Evolutionary conservation across 2,329 filamentous ascomycete species (phyloP).

Genomic region (Fusarium zealandicum): DNA sequence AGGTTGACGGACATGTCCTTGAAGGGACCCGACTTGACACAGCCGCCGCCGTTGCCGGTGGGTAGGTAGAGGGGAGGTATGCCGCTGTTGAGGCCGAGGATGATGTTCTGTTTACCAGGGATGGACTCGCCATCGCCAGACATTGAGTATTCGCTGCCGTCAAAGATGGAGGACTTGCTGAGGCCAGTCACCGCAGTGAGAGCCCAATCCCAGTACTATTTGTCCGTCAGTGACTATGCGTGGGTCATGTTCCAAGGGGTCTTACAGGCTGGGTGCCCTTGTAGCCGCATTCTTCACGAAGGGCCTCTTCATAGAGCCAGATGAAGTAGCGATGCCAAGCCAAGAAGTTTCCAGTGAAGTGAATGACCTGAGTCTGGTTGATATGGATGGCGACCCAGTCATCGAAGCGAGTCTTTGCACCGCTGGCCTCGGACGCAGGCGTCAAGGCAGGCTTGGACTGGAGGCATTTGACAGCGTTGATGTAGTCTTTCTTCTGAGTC

Average conservation of each 20-base stretch:
- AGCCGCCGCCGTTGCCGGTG: slow-evolving; percentile 62
- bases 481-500: slow-evolving; percentile 48
- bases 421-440: slow-evolving; percentile 47
- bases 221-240: slow-evolving; percentile 2
- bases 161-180: slow-evolving; percentile 54
- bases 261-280: slow-evolving; percentile 50
- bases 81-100: slow-evolving; percentile 40
- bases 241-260: too few species aligned
- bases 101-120: slow-evolving; percentile 31
- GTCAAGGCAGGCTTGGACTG: slow-evolving; percentile 48
- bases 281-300: slow-evolving; percentile 47
- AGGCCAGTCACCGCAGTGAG: slow-evolving; percentile 47
- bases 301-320: slow-evolving; percentile 44
- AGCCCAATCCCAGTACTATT: slow-evolving; percentile 57
- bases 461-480: slow-evolving; percentile 55
- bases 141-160: slow-evolving; percentile 56
- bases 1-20: slow-evolving; percentile 51
- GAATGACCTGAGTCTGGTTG: slow-evolving; percentile 54
- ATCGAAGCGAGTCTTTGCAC: slow-evolving; percentile 55
- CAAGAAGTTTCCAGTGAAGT: slow-evolving; percentile 48
- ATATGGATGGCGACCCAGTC: slow-evolving; percentile 60
- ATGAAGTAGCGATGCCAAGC: slow-evolving; percentile 46
- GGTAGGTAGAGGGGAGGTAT: slow-evolving; percentile 46
- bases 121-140: slow-evolving; percentile 53
- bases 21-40: slow-evolving; percentile 60